These are phyloP conservation scores for Cladosporium sp. DNA, from an alignment of 2,329 filamentous ascomycete species.

Conservation along the genomic window DNA sequence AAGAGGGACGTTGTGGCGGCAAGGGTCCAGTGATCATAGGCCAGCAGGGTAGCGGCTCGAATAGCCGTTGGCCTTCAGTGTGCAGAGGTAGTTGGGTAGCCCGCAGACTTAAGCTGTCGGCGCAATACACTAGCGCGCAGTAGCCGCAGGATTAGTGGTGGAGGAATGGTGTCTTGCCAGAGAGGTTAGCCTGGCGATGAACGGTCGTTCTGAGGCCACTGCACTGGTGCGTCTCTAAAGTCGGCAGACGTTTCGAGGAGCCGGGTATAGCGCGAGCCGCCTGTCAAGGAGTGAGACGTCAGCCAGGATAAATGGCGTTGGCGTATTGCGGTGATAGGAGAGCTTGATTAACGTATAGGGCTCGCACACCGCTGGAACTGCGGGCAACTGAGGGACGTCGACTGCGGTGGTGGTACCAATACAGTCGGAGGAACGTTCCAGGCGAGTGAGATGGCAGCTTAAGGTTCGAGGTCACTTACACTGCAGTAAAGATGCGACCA, in stretches of 20 bases:
- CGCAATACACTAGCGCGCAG: conserved; percentile 13
- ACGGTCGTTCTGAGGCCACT: conserved; percentile 28
- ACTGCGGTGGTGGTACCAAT: conserved; percentile 21
- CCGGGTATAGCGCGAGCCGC: conserved; percentile 32
- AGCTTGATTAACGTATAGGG: conserved; percentile 17
- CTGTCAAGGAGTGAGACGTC: conserved; percentile 26
- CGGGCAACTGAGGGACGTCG: conserved; percentile 7
- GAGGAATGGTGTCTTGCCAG: conserved; percentile 26
- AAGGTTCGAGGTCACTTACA: conserved; percentile 21
- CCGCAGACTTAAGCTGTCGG: conserved; percentile 22
- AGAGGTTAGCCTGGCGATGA: conserved; percentile 22
- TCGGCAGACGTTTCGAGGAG: conserved; percentile 25
- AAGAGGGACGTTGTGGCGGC: conserved; percentile 8
- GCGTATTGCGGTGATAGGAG: conserved; percentile 24
- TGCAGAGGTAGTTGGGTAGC: conserved; percentile 15
- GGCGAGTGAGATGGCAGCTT: conserved; percentile 11
- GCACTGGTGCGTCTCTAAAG: conserved; percentile 27
- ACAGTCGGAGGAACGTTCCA: conserved; percentile 9
- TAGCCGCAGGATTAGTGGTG: conserved; percentile 25
- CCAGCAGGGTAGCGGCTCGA: conserved; percentile 12
- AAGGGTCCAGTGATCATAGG: conserved; percentile 19
- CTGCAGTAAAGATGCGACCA: conserved; percentile 20
- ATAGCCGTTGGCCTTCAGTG: conserved; percentile 14
- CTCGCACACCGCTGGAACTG: conserved; percentile 18
- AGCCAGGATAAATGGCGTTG: conserved; percentile 27